Conservation (phyloP, 192 early-diverging fungal species). For the Podila horticola region DNA sequence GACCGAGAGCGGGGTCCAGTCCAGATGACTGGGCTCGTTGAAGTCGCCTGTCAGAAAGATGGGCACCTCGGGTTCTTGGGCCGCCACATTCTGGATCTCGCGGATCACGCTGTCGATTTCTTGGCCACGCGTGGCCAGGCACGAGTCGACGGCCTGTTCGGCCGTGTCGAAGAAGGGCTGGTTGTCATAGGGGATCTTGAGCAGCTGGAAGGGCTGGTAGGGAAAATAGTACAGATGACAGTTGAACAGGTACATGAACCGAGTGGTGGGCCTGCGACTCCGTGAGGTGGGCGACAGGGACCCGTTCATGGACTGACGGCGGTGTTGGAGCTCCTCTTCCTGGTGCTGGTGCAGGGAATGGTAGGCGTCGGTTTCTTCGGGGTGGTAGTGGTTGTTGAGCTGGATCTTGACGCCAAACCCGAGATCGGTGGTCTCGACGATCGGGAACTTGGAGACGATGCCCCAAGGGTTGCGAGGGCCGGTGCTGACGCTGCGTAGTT, state of each 20-base stretch:
- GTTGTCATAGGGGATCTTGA: conserved; percentile 47
- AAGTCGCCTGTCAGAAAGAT: conserved; percentile 53
- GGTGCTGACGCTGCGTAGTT: conserved; percentile 10
- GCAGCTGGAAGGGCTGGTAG: conserved; percentile 55
- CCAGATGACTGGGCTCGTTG: conserved; percentile 55
- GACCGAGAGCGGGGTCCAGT: conserved; percentile 47
- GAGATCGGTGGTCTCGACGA: conserved; percentile 28
- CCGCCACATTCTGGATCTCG: conserved; percentile 36
- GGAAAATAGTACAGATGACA: conserved; percentile 52
- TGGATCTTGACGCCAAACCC: conserved; percentile 55
- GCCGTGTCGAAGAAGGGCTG: conserved; percentile 37
- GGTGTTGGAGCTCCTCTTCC: conserved; percentile 1
- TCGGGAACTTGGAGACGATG: conserved; percentile 51
- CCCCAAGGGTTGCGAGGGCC: conserved; percentile 50
- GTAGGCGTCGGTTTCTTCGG: conserved; percentile 12
- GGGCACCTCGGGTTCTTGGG: conserved; percentile 33
- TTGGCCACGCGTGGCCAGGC: conserved; percentile 29
- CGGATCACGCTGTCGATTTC: conserved; percentile 35
- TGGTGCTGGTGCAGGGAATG: not conserved
- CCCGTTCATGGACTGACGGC: conserved; percentile 2
- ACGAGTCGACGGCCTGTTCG: conserved; percentile 46
- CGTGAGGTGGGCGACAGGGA: not conserved
- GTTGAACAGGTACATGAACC: conserved; percentile 55
- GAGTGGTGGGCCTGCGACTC: conserved; percentile 6
- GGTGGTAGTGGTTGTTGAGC: conserved; percentile 45